Conservation (phyloP, 305 asterid species). For the Striga hermonthica region DNA sequence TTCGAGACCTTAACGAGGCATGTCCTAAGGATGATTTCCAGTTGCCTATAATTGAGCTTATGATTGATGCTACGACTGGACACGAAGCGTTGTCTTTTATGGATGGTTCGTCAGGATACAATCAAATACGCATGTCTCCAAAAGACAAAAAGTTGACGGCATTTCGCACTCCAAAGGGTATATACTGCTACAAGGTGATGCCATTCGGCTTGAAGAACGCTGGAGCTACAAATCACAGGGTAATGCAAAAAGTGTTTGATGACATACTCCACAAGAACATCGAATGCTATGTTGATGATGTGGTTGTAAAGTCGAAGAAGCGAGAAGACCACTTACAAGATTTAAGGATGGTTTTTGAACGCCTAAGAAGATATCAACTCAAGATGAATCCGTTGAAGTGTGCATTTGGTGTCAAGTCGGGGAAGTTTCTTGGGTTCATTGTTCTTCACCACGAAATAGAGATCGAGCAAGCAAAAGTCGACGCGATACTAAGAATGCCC, state of each 20-base stretch:
- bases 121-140: neutral
- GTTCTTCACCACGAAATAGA: neutral
- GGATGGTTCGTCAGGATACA: neutral
- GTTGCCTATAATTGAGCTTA: neutral
- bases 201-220: neutral
- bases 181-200: neutral
- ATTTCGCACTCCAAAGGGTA: neutral
- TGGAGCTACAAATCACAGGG: neutral
- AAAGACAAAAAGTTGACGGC: neutral
- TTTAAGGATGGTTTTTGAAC: neutral
- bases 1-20: neutral
- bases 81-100: neutral
- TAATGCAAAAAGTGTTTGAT: neutral
- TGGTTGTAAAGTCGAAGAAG: neutral
- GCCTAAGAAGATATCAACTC: neutral
- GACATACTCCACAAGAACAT: neutral
- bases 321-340: neutral
- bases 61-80: neutral
- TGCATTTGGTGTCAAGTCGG: neutral
- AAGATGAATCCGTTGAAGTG: neutral
- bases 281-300: neutral
- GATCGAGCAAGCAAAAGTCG: neutral
- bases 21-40: neutral
- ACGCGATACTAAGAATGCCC: neutral
- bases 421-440: neutral